Conservation (phyloP, 2,329 filamentous ascomycete genomes). For the Colletotrichum abscissum region DNA sequence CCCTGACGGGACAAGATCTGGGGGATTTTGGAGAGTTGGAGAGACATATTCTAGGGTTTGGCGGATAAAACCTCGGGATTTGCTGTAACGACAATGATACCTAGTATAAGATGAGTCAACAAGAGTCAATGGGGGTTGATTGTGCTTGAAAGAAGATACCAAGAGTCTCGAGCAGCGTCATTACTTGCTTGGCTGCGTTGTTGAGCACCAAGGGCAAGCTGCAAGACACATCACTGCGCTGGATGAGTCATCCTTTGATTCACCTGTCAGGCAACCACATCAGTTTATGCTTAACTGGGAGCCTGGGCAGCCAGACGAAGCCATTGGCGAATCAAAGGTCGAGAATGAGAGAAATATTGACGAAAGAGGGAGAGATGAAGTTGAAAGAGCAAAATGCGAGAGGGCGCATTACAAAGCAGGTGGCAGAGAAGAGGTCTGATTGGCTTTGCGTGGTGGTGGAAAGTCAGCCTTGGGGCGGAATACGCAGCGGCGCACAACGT, state of each 20-base stretch:
- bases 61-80: not conserved
- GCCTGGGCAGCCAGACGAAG: not conserved
- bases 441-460: not conserved
- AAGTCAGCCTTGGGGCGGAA: not conserved
- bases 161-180: not conserved
- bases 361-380: not conserved
- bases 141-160: not conserved
- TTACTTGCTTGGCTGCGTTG: not conserved
- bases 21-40: slow-evolving; percentile 26
- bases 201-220: rapidly evolving
- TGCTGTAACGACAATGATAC: rapidly evolving
- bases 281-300: not conserved
- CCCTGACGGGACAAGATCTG: slow-evolving; percentile 19
- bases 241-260: not conserved
- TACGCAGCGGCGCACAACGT: slow-evolving; percentile 25
- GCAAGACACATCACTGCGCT: not conserved
- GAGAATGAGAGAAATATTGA: not conserved
- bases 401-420: not conserved
- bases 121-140: not conserved
- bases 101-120: not conserved
- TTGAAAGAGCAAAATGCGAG: not conserved
- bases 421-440: not conserved
- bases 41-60: slow-evolving; percentile 10
- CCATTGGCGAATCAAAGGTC: not conserved
- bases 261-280: not conserved